A percentile compares a stretch with the other conserved stretches of the same genome.
phyloP scores from a whole-genome alignment of 2,329 filamentous ascomycete species.

The Penicillium rolfsii region DNA sequence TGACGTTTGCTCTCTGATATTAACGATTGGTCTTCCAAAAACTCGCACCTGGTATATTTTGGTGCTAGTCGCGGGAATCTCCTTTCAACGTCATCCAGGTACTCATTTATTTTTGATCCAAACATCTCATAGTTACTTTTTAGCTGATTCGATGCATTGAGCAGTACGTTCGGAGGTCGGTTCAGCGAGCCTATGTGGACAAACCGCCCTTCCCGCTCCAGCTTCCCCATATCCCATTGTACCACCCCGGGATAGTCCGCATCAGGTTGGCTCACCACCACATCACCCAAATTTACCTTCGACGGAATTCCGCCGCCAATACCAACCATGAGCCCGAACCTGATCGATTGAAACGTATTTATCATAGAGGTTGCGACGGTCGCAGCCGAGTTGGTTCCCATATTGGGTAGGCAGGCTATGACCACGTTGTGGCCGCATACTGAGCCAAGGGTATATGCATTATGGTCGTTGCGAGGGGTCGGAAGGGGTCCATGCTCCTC shows the following conservation, averaged over 20 bases:
- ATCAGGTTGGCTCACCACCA: constrained; percentile 32
- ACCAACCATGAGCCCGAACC: constrained; percentile 32
- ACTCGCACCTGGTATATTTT: constrained; percentile 4
- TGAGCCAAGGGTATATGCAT: constrained; percentile 22
- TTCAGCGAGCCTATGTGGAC: constrained; percentile 12
- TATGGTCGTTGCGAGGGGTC: constrained; percentile 17
- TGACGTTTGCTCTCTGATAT: neutral
- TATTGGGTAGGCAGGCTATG: constrained; percentile 23
- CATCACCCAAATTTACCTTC: constrained; percentile 32
- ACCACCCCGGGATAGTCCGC: constrained; percentile 26
- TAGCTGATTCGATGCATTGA: constrained; percentile 9
- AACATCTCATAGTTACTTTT: constrained; percentile 8
- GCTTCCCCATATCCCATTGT: constrained; percentile 18
- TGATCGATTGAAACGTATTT: constrained; percentile 24
- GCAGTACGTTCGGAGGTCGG: constrained; percentile 18
- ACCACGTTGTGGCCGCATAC: constrained; percentile 29
- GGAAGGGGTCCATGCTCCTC: no score
- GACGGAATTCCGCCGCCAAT: constrained; percentile 33
- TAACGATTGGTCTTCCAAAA: neutral
- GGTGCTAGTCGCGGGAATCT: constrained; percentile 10
- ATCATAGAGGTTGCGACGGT: constrained; percentile 20
- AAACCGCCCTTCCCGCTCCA: constrained; percentile 5
- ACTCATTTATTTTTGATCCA: constrained; percentile 14
- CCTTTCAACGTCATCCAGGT: constrained; percentile 9
- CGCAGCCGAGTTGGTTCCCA: constrained; percentile 26